Evolutionary conservation across 495 filamentous ascomycete genomes (phyloP).

Genomic region (Talaromyces borbonicus): DNA sequence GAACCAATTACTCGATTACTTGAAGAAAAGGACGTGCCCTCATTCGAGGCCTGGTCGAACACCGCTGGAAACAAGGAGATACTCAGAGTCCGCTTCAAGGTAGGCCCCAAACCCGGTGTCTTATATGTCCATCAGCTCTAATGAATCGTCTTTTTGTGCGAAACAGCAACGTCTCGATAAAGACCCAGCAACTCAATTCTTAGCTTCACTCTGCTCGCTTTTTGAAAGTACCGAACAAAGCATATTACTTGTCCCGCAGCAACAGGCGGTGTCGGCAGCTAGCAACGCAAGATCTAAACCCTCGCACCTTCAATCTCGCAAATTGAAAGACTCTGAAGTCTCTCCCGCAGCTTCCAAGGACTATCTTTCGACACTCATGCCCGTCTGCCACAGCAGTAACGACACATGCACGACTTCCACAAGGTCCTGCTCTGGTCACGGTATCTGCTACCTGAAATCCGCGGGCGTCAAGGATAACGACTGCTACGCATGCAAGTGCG

Average conservation of each 20-base stretch:
- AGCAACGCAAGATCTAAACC: neutral
- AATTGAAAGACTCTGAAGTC: neutral
- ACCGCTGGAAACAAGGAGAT: conserved; percentile 1
- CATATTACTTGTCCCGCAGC: neutral
- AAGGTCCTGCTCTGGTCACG: conserved; percentile 66
- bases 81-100: neutral
- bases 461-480: conserved; percentile 25
- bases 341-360: neutral
- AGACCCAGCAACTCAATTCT: neutral
- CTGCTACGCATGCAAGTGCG: conserved; percentile 77
- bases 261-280: too few relatives aligned
- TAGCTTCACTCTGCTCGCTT: neutral
- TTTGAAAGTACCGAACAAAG: neutral
- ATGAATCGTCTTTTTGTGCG: neutral
- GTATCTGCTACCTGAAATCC: conserved; percentile 55
- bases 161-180: neutral
- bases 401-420: conserved; percentile 53
- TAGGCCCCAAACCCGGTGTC: neutral
- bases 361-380: conserved; percentile 17
- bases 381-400: conserved; percentile 53
- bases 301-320: neutral
- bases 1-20: neutral
- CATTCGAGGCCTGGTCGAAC: conserved; percentile 1
- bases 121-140: neutral
- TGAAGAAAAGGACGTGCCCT: neutral